Evolutionary conservation across 1,284 basidiomycete genomes (phyloP).

Genomic region (Pseudozyma tsukubaensis): DNA sequence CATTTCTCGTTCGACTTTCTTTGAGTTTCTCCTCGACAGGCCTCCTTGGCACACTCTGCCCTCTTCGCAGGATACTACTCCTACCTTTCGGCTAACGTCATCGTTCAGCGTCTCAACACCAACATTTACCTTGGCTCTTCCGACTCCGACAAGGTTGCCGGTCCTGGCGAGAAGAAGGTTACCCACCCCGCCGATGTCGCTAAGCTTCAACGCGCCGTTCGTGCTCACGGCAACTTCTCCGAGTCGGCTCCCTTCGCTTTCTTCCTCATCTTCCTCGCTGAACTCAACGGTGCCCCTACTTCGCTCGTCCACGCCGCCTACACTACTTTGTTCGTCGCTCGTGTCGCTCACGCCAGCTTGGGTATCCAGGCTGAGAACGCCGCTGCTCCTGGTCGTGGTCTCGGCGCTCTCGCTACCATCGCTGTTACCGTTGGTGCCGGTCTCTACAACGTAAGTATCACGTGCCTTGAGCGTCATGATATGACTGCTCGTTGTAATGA

Average conservation of each 20-base stretch:
- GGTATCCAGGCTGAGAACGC: conserved; percentile 48
- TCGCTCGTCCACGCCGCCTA: conserved; percentile 66
- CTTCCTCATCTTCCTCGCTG: conserved; percentile 68
- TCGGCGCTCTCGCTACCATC: conserved; percentile 57
- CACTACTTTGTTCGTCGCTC: conserved; percentile 61
- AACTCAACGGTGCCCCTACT: conserved; percentile 68
- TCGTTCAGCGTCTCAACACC: conserved; percentile 55
- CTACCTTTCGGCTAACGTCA: conserved; percentile 62
- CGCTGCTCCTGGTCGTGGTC: conserved; percentile 35
- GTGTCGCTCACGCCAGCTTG: conserved; percentile 58
- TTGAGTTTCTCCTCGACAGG: conserved; percentile 30
- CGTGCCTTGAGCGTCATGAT: neutral
- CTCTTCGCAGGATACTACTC: conserved; percentile 67
- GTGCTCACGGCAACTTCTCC: conserved; percentile 65
- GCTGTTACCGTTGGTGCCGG: conserved; percentile 57
- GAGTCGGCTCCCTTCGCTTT: conserved; percentile 65
- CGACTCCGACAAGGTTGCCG: conserved; percentile 31
- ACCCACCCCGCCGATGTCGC: conserved; percentile 46
- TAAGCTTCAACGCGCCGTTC: conserved; percentile 56
- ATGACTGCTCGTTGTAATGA: neutral
- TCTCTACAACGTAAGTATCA: conserved; percentile 65
- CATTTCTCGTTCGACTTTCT: neutral
- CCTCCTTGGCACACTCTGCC: conserved; percentile 68
- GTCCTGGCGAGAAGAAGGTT: conserved; percentile 29
- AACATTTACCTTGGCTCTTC: conserved; percentile 55